Evolutionary conservation across 202 grass and related monocot species (phyloP), one percentile per base, ranked within the genome.

Genomic region (Carex sylvatica): DNA sequence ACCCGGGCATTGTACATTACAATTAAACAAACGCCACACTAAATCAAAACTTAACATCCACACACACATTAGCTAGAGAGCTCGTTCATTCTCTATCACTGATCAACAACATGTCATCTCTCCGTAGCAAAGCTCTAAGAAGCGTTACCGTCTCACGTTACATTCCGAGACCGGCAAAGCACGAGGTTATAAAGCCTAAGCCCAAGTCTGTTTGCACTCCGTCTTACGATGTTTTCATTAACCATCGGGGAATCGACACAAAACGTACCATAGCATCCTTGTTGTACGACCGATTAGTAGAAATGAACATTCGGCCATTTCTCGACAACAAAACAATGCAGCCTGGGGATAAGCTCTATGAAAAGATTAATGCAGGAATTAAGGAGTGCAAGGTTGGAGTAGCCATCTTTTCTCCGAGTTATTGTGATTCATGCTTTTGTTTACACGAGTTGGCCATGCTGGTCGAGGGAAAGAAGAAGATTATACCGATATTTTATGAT

Each of bases 401-500:
- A 2, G 80, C 84, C 20, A 91, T 98, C 55, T 95, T 98, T 86
- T 98, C 95, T 2, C 63, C n/a, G 16, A 65, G 64, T 24, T 98
- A 93, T 88, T 93, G 78, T 81, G 89, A 91, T 42, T 95, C 91
- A 0, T 83, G 76, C 79, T 98, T 87, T 83, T 98, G 95, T 83
- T 93, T 98, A 61, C 67, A 54, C 11, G 95, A 98, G 90, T 89
- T 98, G 40, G 83, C 95, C 40, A 61, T 36, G 80, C 22, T 98
- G 82, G 87, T 98, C 0, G 95, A 95, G 82, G 23, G 72, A 0
- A 75, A 87, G 11, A 98, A 98, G 86, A 61, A 54, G 35, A 82
- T 98, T 59, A 98, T 98, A 80, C 95, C 95, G 1, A 87, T 98
- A 78, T 98, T 98, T 72, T 93, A 67, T 66, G 87, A 93, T 70